Evolutionary conservation across 495 filamentous ascomycete genomes (phyloP), one percentile per base, ranked within the genome.

Genomic region (Podospora sp.): DNA sequence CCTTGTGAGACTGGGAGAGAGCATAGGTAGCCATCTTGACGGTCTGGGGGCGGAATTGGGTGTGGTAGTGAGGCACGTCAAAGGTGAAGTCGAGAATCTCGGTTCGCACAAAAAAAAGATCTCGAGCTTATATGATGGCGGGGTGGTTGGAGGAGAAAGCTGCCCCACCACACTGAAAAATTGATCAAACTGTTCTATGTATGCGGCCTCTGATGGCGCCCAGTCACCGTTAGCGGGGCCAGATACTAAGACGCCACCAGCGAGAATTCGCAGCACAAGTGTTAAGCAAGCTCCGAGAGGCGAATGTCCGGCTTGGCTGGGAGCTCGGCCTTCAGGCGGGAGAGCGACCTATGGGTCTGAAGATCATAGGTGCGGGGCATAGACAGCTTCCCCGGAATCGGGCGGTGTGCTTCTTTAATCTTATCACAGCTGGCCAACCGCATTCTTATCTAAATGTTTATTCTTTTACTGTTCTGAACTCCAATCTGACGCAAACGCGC

Each of bases 1-100:
- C 88, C 85, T 91, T 88, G 86, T 98, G 94, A 80, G 90, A 83
- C 80, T 93, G 82, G 58, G 94, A 88, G 71, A 98, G 90, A 78
- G 95, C 90, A 81, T 98, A 98, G 76, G 87, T 83, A 65, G 68
- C 79, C 78, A 81, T 81, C 69, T 64, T 79, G 69, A 50, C 53
- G n/a, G 25, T 59, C 22, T 26, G 52, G 60, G 27, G 26, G 27
- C 9, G 46, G 57, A 50, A 36, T 70, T 60, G 67, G 65, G 27
- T 56, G 58, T 65, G 24, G 60, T 46, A 21, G 51, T 40, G 29
- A 27, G 27, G 60, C n/a, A 20, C 50, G n/a, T 40, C 46, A 51
- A 52, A 36, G 24, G 29, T 24, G 27, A 22, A 55, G 62, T 60
- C 36, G 58, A 68, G 25, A 55, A 55, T 6, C 7, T 55, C 52